These are phyloP conservation scores for Ilyonectria robusta DNA, from an alignment of 2,329 filamentous ascomycete species.

Conservation along the genomic window DNA sequence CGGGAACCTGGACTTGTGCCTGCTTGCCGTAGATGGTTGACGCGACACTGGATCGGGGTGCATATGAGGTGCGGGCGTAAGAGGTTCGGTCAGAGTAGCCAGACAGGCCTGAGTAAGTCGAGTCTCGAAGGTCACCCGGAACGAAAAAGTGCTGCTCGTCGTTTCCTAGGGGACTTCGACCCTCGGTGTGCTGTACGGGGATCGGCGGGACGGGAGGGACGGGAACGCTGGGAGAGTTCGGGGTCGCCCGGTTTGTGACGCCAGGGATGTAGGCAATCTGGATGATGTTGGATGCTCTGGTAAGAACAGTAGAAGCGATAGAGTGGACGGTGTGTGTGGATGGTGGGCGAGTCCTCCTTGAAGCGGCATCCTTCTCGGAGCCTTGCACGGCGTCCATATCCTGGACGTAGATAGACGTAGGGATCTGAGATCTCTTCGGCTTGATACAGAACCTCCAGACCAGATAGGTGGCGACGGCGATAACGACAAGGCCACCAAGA, in stretches of 20 bases:
- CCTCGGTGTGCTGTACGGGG: conserved; percentile 74
- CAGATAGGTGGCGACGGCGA: conserved; percentile 83
- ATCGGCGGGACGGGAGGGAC: conserved; percentile 96
- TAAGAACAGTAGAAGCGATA: conserved; percentile 95
- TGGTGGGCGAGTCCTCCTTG: conserved; percentile 68
- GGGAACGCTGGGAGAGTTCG: conserved; percentile 83
- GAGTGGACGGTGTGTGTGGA: conserved; percentile 91
- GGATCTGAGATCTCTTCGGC: conserved; percentile 76
- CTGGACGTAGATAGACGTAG: conserved; percentile 69
- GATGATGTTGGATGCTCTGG: conserved; percentile 97
- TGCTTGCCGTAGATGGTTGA: conserved; percentile 96
- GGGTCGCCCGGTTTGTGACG: conserved; percentile 91
- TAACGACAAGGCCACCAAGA: conserved; percentile 82
- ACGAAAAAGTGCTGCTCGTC: conserved; percentile 95
- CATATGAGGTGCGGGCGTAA: conserved; percentile 71
- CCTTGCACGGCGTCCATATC: conserved; percentile 62
- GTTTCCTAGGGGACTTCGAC: conserved; percentile 63
- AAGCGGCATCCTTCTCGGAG: conserved; percentile 63
- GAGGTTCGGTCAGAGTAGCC: conserved; percentile 74
- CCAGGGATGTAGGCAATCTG: conserved; percentile 99
- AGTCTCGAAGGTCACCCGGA: conserved; percentile 90
- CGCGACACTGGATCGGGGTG: conserved; percentile 81
- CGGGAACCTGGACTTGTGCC: conserved; percentile 84
- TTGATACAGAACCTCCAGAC: conserved; percentile 93
- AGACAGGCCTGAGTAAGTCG: conserved; percentile 87